Percentiles rank a stretch among this genome's conserved stretches.
These are phyloP conservation scores for Xerocomellus amylosporus DNA, from an alignment of 768 basidiomycete genomes.

Conservation along the genomic window DNA sequence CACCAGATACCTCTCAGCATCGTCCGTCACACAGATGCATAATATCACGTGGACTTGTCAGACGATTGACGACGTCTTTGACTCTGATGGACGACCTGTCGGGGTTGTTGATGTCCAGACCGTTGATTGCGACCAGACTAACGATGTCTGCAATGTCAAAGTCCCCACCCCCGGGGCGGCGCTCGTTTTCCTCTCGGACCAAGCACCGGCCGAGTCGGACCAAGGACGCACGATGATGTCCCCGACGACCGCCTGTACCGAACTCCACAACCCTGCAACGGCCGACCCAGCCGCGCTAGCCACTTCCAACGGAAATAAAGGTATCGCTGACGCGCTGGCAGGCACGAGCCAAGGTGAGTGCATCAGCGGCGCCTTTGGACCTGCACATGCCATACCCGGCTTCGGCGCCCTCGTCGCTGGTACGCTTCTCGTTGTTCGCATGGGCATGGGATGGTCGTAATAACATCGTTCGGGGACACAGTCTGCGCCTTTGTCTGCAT, in stretches of 20 bases:
- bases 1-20: conserved; percentile 54
- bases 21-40: conserved; percentile 54
- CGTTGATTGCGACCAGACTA: conserved; percentile 53
- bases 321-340: conserved; percentile 21
- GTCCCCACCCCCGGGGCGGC: conserved; percentile 74
- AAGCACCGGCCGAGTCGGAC: conserved; percentile 36
- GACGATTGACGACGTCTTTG: conserved; percentile 59
- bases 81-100: conserved; percentile 64
- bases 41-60: conserved; percentile 81
- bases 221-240: conserved; percentile 45
- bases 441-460: neutral
- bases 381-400: conserved; percentile 11
- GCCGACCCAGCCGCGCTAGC: conserved; percentile 55
- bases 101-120: conserved; percentile 55
- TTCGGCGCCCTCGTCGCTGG: conserved; percentile 14
- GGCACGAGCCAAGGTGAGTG: conserved; percentile 8
- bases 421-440: conserved; percentile 10
- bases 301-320: conserved; percentile 59
- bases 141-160: conserved; percentile 54
- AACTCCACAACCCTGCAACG: conserved; percentile 46
- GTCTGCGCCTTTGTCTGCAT: conserved; percentile 10
- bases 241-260: conserved; percentile 44
- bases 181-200: conserved; percentile 62
- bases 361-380: neutral
- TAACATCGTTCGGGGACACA: neutral